Base-by-base conservation (phyloP, 805 yeast species). In the Zygosaccharomyces bailii region DNA sequence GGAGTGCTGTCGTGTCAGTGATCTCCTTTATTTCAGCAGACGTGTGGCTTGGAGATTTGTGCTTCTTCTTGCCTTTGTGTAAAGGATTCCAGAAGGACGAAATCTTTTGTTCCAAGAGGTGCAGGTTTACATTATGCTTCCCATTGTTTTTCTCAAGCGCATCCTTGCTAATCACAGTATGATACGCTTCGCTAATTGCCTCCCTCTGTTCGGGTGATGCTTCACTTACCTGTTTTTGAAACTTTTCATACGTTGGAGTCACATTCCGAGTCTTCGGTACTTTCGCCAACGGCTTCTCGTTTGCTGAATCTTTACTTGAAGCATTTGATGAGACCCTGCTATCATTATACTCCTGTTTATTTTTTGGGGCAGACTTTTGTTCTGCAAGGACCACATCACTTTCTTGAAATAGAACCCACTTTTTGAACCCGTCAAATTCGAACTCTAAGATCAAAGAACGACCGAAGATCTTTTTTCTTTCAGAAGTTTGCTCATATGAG, bases 371-470 rank as follows among this genome's bases (percentile, higher is more conserved):
- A n/a, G 39, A 32, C 19, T 40, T 49, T 41, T 41, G 47, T 37
- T 39, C 48, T 34, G 60, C 62, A 45, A 48, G 47, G 33, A 50
- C 51, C 3, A 79, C 65, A 43, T 79, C 77, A 46, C 77, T 76
- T 59, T 86, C 95, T 50, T 86, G 84, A 14, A 86, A 70, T 11
- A 84, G 76, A 19, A 85, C 75, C 93, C 93, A 86, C 63, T 84
- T 85, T 55, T 75, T 85, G 55, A 72, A 88, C 24, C 81, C 90
- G 51, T 80, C 81, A 52, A 85, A 72, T 35, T 86, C 87, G 34
- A 86, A 87, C 54, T 88, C 96, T 42, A 86, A 76, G 5, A 88
- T 86, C 44, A 86, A 72, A 0, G 95, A 81, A 52, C 93, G 75
- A 7, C 96, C 96, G 68, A 88, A 88, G 1, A 82, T 63, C 24